phyloP scores from a whole-genome alignment of 495 filamentous ascomycete species.

The Xylaria cubensis region DNA sequence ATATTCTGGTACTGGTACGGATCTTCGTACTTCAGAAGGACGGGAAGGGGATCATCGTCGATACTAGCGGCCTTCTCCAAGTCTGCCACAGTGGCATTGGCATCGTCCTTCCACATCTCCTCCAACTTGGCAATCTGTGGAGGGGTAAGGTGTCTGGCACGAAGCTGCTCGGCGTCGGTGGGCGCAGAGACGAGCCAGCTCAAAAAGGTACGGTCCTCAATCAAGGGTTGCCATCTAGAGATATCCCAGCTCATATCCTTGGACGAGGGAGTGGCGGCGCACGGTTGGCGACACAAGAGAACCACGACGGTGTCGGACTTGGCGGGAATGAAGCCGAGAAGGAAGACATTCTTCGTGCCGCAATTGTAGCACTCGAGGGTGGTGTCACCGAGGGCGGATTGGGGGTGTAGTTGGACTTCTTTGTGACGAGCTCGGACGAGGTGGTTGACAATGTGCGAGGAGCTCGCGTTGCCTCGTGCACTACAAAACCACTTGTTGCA shows the following conservation, averaged over 20 bases:
- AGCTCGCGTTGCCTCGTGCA: conserved; percentile 93
- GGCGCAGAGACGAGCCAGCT: conserved; percentile 91
- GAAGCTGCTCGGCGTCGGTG: conserved; percentile 93
- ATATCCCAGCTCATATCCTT: conserved; percentile 99
- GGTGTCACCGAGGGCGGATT: conserved; percentile 94
- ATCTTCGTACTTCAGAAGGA: conserved; percentile 94
- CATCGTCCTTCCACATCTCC: conserved; percentile 99
- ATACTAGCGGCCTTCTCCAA: conserved; percentile 91
- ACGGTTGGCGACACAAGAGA: conserved; percentile 94
- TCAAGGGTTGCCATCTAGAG: conserved; percentile 95
- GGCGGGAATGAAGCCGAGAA: conserved; percentile 99
- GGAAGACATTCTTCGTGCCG: conserved; percentile 98
- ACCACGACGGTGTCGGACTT: conserved; percentile 99
- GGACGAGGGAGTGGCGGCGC: conserved; percentile 90
- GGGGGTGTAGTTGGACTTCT: conserved; percentile 96
- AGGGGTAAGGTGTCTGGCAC: conserved; percentile 89
- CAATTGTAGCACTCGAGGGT: conserved; percentile 99
- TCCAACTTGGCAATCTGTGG: conserved; percentile 97
- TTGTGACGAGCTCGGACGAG: conserved; percentile 97
- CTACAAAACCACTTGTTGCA: conserved; percentile 99
- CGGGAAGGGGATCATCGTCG: conserved; percentile 93
- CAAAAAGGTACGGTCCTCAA: conserved; percentile 95
- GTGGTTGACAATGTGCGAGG: conserved; percentile 98
- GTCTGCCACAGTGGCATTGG: conserved; percentile 86
- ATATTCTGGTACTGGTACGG: conserved; percentile 99